A percentile compares a stretch with the other conserved stretches of the same genome.
Evolutionary conservation across 2,329 filamentous ascomycete species (phyloP).

Genomic region (Diaporthe amygdali): DNA sequence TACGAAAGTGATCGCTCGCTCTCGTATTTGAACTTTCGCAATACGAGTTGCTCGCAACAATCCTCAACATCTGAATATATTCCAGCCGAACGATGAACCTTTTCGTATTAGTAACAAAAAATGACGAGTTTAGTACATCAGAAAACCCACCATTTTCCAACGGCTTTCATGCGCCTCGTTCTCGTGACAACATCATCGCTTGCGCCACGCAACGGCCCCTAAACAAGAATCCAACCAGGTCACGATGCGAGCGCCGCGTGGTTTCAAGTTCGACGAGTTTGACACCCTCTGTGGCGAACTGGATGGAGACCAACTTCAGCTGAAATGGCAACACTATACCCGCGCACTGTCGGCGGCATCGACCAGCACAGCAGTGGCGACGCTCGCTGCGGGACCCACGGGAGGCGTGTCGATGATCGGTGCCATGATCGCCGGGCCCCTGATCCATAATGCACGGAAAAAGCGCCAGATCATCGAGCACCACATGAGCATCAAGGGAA

Average conservation of each 20-base stretch:
- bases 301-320: slow-evolving; percentile 42
- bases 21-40: background rate
- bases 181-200: background rate
- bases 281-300: slow-evolving; percentile 43
- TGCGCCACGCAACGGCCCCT: background rate
- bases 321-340: slow-evolving; percentile 49
- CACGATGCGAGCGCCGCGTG: slow-evolving; percentile 11
- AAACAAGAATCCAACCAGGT: background rate
- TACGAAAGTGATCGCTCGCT: background rate
- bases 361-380: slow-evolving; percentile 44
- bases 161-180: background rate
- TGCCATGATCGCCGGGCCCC: slow-evolving; percentile 42
- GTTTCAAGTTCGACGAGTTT: slow-evolving; percentile 41
- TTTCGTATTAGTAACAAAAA: background rate
- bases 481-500: slow-evolving; percentile 32
- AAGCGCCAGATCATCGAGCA: slow-evolving; percentile 47
- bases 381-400: slow-evolving; percentile 44
- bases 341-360: slow-evolving; percentile 45
- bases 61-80: background rate
- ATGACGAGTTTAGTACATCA: background rate
- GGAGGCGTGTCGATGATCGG: slow-evolving; percentile 45
- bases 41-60: background rate
- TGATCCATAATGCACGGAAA: slow-evolving; percentile 47
- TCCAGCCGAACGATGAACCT: background rate
- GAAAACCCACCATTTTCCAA: background rate